Evolutionary conservation across 2,329 filamentous ascomycete species (phyloP).

Genomic region (Stemphylium beticola): DNA sequence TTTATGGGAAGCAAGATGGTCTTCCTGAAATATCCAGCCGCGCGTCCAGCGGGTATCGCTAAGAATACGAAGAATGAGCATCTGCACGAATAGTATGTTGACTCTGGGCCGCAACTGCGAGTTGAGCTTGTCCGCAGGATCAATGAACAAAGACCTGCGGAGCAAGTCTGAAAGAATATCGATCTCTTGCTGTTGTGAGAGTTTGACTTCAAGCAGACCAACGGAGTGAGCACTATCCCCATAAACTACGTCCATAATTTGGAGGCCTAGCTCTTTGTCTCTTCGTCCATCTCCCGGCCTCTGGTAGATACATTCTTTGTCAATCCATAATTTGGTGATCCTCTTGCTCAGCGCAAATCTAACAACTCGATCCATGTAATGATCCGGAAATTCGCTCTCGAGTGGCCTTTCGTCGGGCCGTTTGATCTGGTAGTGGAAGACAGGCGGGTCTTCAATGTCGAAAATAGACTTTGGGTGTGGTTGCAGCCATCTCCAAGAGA

Average conservation of each 20-base stretch:
- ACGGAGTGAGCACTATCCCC: constrained; percentile 14
- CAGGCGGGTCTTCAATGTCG: neutral
- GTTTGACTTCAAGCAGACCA: constrained; percentile 13
- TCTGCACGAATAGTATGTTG: constrained; percentile 6
- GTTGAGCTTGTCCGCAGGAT: neutral
- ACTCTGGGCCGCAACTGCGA: neutral
- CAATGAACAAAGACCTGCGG: constrained; percentile 3
- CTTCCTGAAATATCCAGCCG: constrained; percentile 35
- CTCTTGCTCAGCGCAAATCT: constrained; percentile 15
- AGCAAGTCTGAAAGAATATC: constrained; percentile 11
- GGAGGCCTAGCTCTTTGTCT: constrained; percentile 19
- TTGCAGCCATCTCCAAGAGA: constrained; percentile 23
- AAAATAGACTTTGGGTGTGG: neutral
- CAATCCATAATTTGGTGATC: constrained; percentile 22
- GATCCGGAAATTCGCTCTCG: constrained; percentile 24
- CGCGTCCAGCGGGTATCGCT: constrained; percentile 26
- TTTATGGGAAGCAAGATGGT: constrained; percentile 19
- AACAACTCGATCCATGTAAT: constrained; percentile 26
- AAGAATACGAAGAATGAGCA: constrained; percentile 19
- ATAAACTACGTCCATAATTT: constrained; percentile 31
- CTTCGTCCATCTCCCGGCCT: constrained; percentile 5
- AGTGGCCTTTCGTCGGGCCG: constrained; percentile 5
- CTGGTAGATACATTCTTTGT: constrained; percentile 31
- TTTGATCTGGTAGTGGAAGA: constrained; percentile 17
- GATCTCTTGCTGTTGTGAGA: too few relatives aligned